Conservation (phyloP, 23 red algal genomes). For the Gracilaria domingensis region DNA sequence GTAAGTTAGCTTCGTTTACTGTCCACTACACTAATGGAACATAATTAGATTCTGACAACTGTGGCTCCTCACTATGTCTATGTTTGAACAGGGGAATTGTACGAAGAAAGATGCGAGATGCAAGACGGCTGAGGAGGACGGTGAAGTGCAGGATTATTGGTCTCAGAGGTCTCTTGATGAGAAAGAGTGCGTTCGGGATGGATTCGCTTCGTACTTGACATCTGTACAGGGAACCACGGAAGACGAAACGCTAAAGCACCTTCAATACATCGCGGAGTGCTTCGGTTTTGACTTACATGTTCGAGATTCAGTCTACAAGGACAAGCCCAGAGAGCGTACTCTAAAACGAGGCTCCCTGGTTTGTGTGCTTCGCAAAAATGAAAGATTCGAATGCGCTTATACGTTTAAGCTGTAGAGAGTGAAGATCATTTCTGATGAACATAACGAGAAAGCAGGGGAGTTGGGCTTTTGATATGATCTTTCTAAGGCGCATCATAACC, state of each 20-base stretch:
- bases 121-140: background rate
- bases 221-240: background rate
- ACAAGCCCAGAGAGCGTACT: background rate
- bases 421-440: background rate
- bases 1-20: background rate
- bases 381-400: background rate
- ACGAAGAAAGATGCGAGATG: background rate
- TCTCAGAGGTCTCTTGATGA: no score
- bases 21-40: no score
- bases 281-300: background rate
- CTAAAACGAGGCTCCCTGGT: background rate
- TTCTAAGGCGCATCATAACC: constrained; percentile 9
- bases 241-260: background rate
- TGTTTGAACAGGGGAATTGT: no score
- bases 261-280: constrained; percentile 7
- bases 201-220: background rate
- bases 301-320: background rate
- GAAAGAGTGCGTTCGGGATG: background rate
- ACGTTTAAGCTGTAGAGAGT: background rate
- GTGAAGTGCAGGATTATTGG: background rate
- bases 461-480: background rate
- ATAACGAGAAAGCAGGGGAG: background rate
- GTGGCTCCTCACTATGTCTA: no score
- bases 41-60: no score
- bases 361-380: background rate